Percentiles rank a stretch among this genome's conserved stretches.
These are phyloP conservation scores for Cinnamomum chago DNA, from an alignment of 164 flowering plant genomes.

Conservation along the genomic window DNA sequence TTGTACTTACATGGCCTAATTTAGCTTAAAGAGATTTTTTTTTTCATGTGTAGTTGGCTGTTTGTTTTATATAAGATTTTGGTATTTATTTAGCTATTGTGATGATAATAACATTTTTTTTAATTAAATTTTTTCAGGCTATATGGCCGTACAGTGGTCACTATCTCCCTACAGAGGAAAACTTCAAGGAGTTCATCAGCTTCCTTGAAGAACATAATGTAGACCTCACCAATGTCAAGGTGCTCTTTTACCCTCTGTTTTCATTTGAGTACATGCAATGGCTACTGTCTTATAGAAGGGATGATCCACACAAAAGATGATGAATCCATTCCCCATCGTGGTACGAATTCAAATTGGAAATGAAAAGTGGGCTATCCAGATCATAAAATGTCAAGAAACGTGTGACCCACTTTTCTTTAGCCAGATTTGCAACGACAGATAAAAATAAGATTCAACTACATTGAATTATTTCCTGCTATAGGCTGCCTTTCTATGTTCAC, in stretches of 20 bases:
- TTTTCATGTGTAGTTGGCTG: background rate
- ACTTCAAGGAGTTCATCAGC: constrained; percentile 54
- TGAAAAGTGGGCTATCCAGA: background rate
- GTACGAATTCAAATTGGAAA: background rate
- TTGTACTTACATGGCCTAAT: background rate
- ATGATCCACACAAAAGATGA: background rate
- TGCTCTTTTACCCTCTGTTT: constrained; percentile 10
- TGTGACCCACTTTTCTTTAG: background rate
- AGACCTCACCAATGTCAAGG: constrained; percentile 70
- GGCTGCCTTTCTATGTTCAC: too few relatives aligned
- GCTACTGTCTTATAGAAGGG: background rate
- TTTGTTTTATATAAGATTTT: background rate
- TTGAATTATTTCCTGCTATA: background rate
- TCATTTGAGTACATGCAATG: background rate
- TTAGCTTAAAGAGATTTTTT: background rate
- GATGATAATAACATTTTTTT: background rate
- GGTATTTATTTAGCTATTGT: background rate
- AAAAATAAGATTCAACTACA: background rate
- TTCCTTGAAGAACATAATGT: constrained; percentile 59
- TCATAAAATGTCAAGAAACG: background rate
- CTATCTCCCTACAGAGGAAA: constrained; percentile 75
- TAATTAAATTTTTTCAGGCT: constrained; percentile 34
- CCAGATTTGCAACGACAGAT: background rate
- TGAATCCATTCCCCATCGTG: too few relatives aligned
- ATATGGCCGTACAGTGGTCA: constrained; percentile 87